These are phyloP conservation scores for Scheffersomyces amazonensis DNA, from an alignment of 805 yeast genomes.

Conservation along the genomic window DNA sequence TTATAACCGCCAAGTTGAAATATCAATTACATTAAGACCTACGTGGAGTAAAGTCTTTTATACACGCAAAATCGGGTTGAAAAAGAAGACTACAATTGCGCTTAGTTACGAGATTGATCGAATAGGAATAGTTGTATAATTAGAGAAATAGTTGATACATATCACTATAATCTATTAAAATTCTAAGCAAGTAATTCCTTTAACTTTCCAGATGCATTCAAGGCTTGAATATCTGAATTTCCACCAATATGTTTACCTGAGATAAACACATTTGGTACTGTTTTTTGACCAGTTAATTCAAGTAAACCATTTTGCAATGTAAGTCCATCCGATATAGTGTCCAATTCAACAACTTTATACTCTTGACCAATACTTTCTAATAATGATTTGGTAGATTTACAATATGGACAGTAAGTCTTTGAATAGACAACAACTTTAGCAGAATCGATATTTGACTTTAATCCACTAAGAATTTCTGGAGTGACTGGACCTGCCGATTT, in stretches of 20 bases:
- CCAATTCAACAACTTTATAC: constrained; percentile 26
- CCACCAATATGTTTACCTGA: constrained; percentile 39
- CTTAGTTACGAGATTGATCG: no score
- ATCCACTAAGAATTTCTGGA: constrained; percentile 7
- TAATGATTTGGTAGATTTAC: constrained; percentile 20
- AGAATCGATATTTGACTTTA: constrained; percentile 7
- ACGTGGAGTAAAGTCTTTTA: no score
- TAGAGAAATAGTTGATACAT: no score
- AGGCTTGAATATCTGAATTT: constrained; percentile 31
- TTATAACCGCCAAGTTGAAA: no score
- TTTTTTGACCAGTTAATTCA: constrained; percentile 31
- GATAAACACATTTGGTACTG: constrained; percentile 37
- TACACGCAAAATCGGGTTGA: no score
- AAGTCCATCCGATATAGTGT: constrained; percentile 22
- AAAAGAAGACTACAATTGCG: no score
- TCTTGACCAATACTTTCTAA: constrained; percentile 13
- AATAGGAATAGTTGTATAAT: no score
- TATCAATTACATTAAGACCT: no score
- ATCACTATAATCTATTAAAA: no score
- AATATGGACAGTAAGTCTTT: constrained; percentile 30
- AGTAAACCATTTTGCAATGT: constrained; percentile 26
- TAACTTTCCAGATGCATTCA: constrained; percentile 22
- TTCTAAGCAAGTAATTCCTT: no score
- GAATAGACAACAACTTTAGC: constrained; percentile 22
- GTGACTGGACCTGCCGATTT: constrained; percentile 8